These are phyloP conservation scores for Cryptococcus sp. DNA, from an alignment of 1,284 basidiomycete species.

Conservation along the genomic window DNA sequence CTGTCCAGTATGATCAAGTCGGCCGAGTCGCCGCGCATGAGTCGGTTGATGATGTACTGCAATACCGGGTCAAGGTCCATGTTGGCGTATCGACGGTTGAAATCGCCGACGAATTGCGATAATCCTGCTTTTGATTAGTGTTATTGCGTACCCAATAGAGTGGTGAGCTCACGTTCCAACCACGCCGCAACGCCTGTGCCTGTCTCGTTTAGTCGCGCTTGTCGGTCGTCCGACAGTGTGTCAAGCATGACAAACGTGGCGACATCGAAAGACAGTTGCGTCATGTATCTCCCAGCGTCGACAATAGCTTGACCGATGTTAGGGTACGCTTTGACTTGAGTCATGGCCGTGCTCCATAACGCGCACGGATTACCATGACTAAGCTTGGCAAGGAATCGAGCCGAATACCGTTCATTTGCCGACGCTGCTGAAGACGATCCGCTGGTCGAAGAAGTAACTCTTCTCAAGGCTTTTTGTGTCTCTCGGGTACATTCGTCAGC, in stretches of 20 bases:
- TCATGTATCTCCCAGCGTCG: conserved; percentile 85
- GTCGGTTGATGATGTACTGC: conserved; percentile 87
- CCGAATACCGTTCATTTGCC: conserved; percentile 50
- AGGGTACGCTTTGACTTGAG: conserved; percentile 95
- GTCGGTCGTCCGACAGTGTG: conserved; percentile 80
- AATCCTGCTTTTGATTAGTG: conserved; percentile 61
- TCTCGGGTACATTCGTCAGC: conserved; percentile 54
- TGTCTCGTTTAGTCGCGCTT: conserved; percentile 84
- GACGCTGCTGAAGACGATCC: conserved; percentile 19
- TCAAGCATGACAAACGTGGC: conserved; percentile 87
- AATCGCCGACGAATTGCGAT: conserved; percentile 87
- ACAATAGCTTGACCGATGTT: conserved; percentile 90
- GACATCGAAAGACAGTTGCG: conserved; percentile 90
- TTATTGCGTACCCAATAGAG: conserved; percentile 15
- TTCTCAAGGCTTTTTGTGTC: conserved; percentile 54
- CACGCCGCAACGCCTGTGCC: conserved; percentile 89
- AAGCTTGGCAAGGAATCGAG: conserved; percentile 88
- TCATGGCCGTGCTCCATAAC: conserved; percentile 85
- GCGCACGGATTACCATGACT: conserved; percentile 92
- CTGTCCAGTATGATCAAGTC: conserved; percentile 91
- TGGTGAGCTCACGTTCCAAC: conserved; percentile 77
- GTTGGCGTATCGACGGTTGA: conserved; percentile 77
- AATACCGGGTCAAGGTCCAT: conserved; percentile 82
- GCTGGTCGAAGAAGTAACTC: conserved; percentile 45
- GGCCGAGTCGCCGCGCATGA: conserved; percentile 77